These are phyloP conservation scores for Opeltia flavorubescens DNA, from an alignment of 495 filamentous ascomycete genomes.

Conservation along the genomic window DNA sequence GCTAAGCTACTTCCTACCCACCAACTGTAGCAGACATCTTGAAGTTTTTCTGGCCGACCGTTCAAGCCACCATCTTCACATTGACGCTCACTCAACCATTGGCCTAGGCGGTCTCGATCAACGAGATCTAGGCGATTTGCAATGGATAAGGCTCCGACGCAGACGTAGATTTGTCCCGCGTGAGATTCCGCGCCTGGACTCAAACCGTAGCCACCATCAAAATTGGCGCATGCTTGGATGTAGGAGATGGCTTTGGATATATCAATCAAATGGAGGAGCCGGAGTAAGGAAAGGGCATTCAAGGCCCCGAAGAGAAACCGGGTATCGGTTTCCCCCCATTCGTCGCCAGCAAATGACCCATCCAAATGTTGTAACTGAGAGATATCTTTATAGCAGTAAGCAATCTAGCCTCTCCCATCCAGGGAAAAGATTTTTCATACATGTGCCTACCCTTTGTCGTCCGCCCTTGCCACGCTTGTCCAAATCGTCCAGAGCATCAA, in stretches of 20 bases:
- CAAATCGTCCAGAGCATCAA: constrained; percentile 75
- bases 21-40: constrained; percentile 98
- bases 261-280: constrained; percentile 55
- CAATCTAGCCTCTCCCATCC: constrained; percentile 8
- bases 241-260: constrained; percentile 64
- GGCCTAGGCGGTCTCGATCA: constrained; percentile 63
- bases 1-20: constrained; percentile 84
- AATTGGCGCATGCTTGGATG: constrained; percentile 69
- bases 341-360: constrained; percentile 81
- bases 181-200: constrained; percentile 84
- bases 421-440: constrained; percentile 31
- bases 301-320: constrained; percentile 83
- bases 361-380: constrained; percentile 63
- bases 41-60: constrained; percentile 85
- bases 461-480: constrained; percentile 52
- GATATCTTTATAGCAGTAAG: constrained; percentile 42
- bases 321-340: constrained; percentile 94
- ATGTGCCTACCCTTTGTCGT: constrained; percentile 56
- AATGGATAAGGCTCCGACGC: constrained; percentile 77
- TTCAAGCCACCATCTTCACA: constrained; percentile 79
- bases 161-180: constrained; percentile 86
- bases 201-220: constrained; percentile 86
- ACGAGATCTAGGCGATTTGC: constrained; percentile 71
- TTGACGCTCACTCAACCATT: constrained; percentile 90
- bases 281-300: constrained; percentile 72